These are phyloP conservation scores for Prunus padus DNA, from an alignment of 306 rosid genomes.

Conservation along the genomic window DNA sequence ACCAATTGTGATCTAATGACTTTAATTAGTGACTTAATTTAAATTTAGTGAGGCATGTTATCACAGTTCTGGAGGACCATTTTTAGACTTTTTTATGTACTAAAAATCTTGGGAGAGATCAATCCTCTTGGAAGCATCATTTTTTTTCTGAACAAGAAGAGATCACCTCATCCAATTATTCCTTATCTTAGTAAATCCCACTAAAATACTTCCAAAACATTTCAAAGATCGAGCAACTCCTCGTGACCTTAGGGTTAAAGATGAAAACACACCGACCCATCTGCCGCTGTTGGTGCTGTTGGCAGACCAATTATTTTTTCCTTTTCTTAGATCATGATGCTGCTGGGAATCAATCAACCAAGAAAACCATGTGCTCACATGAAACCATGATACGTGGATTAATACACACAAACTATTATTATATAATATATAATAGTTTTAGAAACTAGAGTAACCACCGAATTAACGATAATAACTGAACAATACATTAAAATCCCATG, in stretches of 20 bases:
- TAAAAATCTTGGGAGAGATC: background rate
- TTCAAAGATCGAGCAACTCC: background rate
- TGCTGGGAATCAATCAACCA: background rate
- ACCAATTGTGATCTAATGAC: too few relatives aligned
- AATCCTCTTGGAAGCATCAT: background rate
- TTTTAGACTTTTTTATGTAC: background rate
- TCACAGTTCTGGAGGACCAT: background rate
- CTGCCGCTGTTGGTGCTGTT: background rate
- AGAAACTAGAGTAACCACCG: background rate
- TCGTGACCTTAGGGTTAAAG: background rate
- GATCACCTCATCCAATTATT: background rate
- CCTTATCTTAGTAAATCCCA: background rate
- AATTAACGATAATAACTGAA: background rate
- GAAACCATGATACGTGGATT: background rate
- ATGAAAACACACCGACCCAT: slow-evolving; percentile 10
- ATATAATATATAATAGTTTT: background rate
- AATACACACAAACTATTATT: background rate
- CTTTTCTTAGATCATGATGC: background rate
- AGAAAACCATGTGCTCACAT: background rate
- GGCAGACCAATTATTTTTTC: background rate
- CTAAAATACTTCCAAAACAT: background rate
- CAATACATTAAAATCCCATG: background rate
- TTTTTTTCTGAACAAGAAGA: background rate
- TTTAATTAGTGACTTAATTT: background rate
- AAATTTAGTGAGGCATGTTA: background rate